phyloP scores from a whole-genome alignment of 371 early-diverging fungal genomes.

The Chytridiales sp. region DNA sequence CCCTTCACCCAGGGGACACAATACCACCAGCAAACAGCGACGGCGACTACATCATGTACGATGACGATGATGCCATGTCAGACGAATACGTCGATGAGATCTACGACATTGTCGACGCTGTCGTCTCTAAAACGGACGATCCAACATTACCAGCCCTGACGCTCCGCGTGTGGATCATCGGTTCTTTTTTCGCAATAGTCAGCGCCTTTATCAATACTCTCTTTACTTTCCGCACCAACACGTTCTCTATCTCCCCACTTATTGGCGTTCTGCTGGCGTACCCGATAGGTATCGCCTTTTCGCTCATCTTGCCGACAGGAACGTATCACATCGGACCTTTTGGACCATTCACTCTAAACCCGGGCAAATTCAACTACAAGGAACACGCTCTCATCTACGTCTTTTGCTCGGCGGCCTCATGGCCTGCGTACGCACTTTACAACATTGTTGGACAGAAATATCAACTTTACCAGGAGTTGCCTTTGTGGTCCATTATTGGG shows the following conservation, averaged over 20 bases:
- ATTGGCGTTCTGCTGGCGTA: slow-evolving; percentile 28
- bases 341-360: slow-evolving; percentile 2
- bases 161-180: slow-evolving; percentile 72
- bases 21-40: too few relatives aligned
- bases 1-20: too few relatives aligned
- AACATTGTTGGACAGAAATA: slow-evolving; percentile 19
- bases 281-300: slow-evolving; percentile 37
- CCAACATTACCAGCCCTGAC: slow-evolving; percentile 70
- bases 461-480: not conserved
- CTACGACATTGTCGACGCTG: slow-evolving; percentile 33
- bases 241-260: slow-evolving; percentile 16
- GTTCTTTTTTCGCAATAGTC: slow-evolving; percentile 57
- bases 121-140: slow-evolving; percentile 41
- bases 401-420: slow-evolving; percentile 1
- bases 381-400: slow-evolving; percentile 21
- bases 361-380: slow-evolving; percentile 18
- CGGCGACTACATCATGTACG: too few relatives aligned
- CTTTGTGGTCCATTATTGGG: not conserved
- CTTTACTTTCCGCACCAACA: slow-evolving; percentile 69
- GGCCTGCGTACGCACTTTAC: slow-evolving; percentile 13
- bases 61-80: not conserved
- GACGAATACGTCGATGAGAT: slow-evolving; percentile 17
- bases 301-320: too few relatives aligned
- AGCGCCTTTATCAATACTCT: slow-evolving; percentile 73
- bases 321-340: too few relatives aligned